Conservation (phyloP, 306 rosid genomes). For the Delonix regia region DNA sequence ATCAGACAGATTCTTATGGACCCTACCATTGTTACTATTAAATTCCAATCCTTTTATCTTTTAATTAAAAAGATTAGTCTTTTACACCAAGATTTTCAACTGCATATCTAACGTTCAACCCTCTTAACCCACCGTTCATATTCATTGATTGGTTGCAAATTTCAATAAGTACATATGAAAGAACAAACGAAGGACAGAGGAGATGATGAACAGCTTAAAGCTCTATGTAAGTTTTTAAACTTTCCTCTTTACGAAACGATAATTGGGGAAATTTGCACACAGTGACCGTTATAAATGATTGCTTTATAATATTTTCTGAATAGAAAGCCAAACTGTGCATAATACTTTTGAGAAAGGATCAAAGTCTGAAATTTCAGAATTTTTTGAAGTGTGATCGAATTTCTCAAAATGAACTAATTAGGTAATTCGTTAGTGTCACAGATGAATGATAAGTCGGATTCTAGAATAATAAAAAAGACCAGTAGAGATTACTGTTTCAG, state of each 20-base stretch:
- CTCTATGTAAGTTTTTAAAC: background rate
- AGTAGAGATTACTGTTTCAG: constrained; percentile 76
- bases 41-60: background rate
- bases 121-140: background rate
- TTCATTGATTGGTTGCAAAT: constrained; percentile 5
- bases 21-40: constrained; percentile 5
- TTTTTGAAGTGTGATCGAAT: background rate
- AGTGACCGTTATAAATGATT: background rate
- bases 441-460: background rate
- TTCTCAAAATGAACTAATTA: constrained; percentile 19
- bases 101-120: background rate
- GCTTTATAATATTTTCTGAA: background rate
- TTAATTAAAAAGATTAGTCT: background rate
- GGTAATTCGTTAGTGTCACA: background rate
- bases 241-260: background rate
- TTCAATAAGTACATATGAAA: background rate
- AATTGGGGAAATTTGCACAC: background rate
- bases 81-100: background rate
- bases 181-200: constrained; percentile 2
- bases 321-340: background rate
- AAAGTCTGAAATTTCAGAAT: background rate
- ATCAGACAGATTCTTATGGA: background rate
- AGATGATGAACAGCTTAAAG: background rate
- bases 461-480: background rate
- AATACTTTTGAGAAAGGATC: background rate